A percentile compares a stretch with the other conserved stretches of the same genome.
Conservation (phyloP, 208 protist genomes). For the Crithidia expoeki region DNA sequence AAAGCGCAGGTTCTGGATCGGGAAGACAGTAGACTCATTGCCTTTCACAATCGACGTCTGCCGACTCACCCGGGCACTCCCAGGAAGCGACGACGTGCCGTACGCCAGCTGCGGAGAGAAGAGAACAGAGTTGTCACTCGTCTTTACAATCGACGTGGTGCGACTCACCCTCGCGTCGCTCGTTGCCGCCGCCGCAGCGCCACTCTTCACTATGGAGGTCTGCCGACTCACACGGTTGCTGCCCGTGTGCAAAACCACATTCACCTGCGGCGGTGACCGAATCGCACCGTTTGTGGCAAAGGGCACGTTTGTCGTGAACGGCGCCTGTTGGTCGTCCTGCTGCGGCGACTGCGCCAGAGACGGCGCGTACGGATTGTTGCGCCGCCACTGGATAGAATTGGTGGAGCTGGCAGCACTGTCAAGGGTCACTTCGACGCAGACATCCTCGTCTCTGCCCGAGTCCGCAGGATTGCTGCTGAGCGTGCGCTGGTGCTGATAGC, state of each 20-base stretch:
- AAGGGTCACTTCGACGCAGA: constrained; percentile 1
- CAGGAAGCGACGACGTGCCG: not conserved
- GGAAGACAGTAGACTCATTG: constrained; percentile 13
- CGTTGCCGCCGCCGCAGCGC: not conserved
- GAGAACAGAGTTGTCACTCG: not conserved
- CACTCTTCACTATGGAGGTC: constrained; percentile 16
- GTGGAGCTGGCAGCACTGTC: constrained; percentile 20
- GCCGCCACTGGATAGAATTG: constrained; percentile 14
- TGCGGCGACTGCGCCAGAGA: constrained; percentile 10
- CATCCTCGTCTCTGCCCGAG: not conserved
- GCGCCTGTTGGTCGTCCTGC: not conserved
- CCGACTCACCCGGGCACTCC: constrained; percentile 5
- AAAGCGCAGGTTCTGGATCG: constrained; percentile 12
- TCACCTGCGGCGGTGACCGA: constrained; percentile 13
- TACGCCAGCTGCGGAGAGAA: constrained; percentile 13
- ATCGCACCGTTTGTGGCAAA: not conserved
- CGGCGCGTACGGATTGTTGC: constrained; percentile 27
- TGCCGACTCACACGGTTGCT: constrained; percentile 1
- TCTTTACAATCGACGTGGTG: constrained; percentile 14
- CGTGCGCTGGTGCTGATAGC: not conserved
- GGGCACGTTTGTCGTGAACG: not conserved
- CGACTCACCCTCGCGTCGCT: constrained; percentile 10
- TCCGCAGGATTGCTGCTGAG: not conserved
- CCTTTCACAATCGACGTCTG: constrained; percentile 14
- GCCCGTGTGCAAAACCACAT: constrained; percentile 3